These are phyloP conservation scores for Globisporangium takayamanum DNA, from an alignment of 352 stramenopile species.

Conservation along the genomic window DNA sequence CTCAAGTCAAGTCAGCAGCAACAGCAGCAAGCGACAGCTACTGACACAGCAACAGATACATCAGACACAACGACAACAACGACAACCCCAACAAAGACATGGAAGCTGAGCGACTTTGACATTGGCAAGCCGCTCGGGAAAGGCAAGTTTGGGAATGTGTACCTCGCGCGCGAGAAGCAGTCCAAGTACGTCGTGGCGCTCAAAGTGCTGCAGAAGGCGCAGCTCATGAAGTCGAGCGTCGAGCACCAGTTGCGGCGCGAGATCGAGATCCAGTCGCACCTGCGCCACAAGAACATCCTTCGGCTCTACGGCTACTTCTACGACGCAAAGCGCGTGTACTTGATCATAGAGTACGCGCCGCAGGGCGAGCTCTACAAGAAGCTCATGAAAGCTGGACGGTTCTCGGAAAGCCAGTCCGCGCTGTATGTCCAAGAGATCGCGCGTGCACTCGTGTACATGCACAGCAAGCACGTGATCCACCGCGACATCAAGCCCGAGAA, in stretches of 20 bases:
- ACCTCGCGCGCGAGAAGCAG: slow-evolving; percentile 96
- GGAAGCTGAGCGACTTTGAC: slow-evolving; percentile 98
- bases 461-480: slow-evolving; percentile 99
- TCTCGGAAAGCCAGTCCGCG: slow-evolving; percentile 91
- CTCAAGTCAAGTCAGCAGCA: slow-evolving; percentile 1
- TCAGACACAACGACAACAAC: neutral
- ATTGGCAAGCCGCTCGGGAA: slow-evolving; percentile 97
- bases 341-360: slow-evolving; percentile 99
- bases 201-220: slow-evolving; percentile 97
- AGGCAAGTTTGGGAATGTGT: slow-evolving; percentile 99
- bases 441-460: slow-evolving; percentile 95
- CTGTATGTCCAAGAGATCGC: slow-evolving; percentile 95
- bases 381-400: slow-evolving; percentile 87
- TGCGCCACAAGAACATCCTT: slow-evolving; percentile 97
- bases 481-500: slow-evolving; percentile 99
- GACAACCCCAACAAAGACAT: slow-evolving; percentile 36
- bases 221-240: slow-evolving; percentile 96
- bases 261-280: slow-evolving; percentile 99
- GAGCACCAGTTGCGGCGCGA: slow-evolving; percentile 98
- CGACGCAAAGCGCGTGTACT: slow-evolving; percentile 97
- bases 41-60: neutral
- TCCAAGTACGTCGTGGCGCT: slow-evolving; percentile 99
- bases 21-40: slow-evolving; percentile 1
- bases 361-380: slow-evolving; percentile 98
- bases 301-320: slow-evolving; percentile 99